Conservation (phyloP, 2,329 filamentous ascomycete genomes). For the Coccinonectria pachysandricola region DNA sequence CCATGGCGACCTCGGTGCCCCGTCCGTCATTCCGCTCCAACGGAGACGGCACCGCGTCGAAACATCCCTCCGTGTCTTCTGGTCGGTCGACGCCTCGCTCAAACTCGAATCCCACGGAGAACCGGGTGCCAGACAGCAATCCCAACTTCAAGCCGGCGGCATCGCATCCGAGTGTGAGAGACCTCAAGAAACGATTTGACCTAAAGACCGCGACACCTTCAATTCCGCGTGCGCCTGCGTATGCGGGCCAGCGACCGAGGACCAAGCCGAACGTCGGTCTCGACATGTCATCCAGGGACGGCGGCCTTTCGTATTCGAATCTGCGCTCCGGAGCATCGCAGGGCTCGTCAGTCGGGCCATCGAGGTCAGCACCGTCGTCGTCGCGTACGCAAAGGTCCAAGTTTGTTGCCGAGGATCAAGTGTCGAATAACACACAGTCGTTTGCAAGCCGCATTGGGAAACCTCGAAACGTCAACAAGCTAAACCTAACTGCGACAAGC, state of each 20-base stretch:
- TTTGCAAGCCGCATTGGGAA: constrained; percentile 50
- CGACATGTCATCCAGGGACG: too few relatives aligned
- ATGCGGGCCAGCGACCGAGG: constrained; percentile 24
- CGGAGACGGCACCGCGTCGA: constrained; percentile 39
- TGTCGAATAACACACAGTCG: constrained; percentile 45
- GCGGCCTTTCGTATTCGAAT: constrained; percentile 30
- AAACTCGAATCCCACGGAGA: constrained; percentile 45
- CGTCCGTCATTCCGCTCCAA: constrained; percentile 38
- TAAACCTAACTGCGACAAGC: constrained; percentile 24
- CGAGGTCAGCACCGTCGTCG: constrained; percentile 16
- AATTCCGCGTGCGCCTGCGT: constrained; percentile 26
- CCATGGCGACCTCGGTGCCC: constrained; percentile 31
- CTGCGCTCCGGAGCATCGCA: constrained; percentile 25
- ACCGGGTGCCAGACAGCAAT: constrained; percentile 25
- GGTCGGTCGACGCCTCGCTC: constrained; percentile 38
- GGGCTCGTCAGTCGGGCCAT: constrained; percentile 10
- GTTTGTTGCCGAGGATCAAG: constrained; percentile 38
- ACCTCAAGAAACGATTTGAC: constrained; percentile 71
- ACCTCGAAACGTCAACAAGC: constrained; percentile 29
- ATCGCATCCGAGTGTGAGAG: constrained; percentile 62
- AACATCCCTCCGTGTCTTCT: constrained; percentile 32
- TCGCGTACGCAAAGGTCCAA: constrained; percentile 34
- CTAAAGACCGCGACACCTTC: constrained; percentile 35
- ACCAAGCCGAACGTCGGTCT: too few relatives aligned
- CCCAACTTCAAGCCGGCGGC: constrained; percentile 22